Evolutionary conservation across 257 asterid genomes (phyloP).

Genomic region (Solanum boliviense): DNA sequence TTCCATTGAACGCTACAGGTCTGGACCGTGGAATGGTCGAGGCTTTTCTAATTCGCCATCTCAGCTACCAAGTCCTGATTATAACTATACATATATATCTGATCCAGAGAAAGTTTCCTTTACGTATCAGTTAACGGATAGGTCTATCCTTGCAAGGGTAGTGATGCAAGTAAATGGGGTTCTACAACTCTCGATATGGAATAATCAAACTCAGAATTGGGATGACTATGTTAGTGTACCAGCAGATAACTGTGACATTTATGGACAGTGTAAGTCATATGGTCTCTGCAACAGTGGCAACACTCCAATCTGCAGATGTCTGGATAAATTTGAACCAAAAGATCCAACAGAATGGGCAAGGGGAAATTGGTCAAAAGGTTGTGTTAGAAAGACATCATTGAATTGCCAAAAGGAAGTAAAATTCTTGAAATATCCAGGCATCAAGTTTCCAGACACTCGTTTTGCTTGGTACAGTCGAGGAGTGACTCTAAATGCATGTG

Average conservation of each 20-base stretch:
- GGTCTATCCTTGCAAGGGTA: slow-evolving; percentile 17
- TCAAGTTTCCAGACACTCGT: slow-evolving; percentile 25
- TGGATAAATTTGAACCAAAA: slow-evolving; percentile 21
- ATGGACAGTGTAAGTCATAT: slow-evolving; percentile 14
- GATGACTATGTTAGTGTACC: not conserved
- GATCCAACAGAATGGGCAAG: slow-evolving; percentile 18
- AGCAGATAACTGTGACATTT: slow-evolving; percentile 20
- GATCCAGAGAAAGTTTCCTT: slow-evolving; percentile 4
- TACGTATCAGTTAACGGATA: slow-evolving; percentile 9
- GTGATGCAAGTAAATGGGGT: slow-evolving; percentile 11
- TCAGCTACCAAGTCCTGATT: not conserved
- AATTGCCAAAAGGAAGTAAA: slow-evolving; percentile 13
- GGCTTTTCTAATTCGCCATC: slow-evolving; percentile 11
- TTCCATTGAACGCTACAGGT: not conserved
- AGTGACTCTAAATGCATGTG: slow-evolving; percentile 1
- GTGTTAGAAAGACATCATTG: slow-evolving; percentile 10
- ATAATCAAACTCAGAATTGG: slow-evolving; percentile 12
- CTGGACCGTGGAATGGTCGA: slow-evolving; percentile 22
- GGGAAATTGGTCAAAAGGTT: slow-evolving; percentile 22
- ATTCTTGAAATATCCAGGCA: slow-evolving; percentile 10
- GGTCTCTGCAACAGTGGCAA: slow-evolving; percentile 15
- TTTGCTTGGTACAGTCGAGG: not conserved
- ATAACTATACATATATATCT: slow-evolving; percentile 5
- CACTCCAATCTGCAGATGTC: slow-evolving; percentile 16
- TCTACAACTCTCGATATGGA: slow-evolving; percentile 17